phyloP scores from a whole-genome alignment of 192 early-diverging fungal species.

The Backusella circina region DNA sequence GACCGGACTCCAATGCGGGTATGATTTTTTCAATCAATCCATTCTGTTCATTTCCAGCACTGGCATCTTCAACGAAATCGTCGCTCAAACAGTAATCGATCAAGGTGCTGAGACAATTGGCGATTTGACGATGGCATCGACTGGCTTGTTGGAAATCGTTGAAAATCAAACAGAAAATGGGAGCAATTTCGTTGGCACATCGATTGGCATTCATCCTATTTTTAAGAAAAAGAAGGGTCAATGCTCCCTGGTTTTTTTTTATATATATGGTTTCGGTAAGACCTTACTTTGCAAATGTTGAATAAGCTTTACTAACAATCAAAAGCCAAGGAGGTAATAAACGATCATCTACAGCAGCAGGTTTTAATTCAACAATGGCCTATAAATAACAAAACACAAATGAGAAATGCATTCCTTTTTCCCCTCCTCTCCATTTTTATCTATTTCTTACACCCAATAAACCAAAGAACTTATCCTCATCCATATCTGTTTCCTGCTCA shows the following conservation, averaged over 20 bases:
- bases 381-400: slow-evolving; percentile 13
- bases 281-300: slow-evolving; percentile 60
- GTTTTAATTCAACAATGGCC: slow-evolving; percentile 74
- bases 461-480: slow-evolving; percentile 30
- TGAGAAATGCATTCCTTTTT: background rate
- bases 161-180: slow-evolving; percentile 61
- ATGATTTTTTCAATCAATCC: slow-evolving; percentile 47
- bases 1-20: slow-evolving; percentile 45
- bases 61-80: slow-evolving; percentile 63
- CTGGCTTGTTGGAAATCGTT: slow-evolving; percentile 61
- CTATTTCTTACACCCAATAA: slow-evolving; percentile 25
- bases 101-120: slow-evolving; percentile 66
- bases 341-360: slow-evolving; percentile 77
- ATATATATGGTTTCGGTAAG: too few relatives aligned
- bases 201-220: slow-evolving; percentile 39
- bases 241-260: background rate
- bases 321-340: slow-evolving; percentile 82
- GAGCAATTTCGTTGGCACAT: slow-evolving; percentile 48
- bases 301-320: slow-evolving; percentile 72
- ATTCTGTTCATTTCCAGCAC: slow-evolving; percentile 26
- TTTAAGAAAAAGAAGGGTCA: background rate
- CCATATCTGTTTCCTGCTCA: slow-evolving; percentile 37
- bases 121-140: slow-evolving; percentile 44
- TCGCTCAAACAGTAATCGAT: slow-evolving; percentile 74
- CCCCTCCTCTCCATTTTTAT: too few relatives aligned